Evolutionary conservation across 371 early-diverging fungal species (phyloP).

Genomic region (Dichotomocladium elegans): DNA sequence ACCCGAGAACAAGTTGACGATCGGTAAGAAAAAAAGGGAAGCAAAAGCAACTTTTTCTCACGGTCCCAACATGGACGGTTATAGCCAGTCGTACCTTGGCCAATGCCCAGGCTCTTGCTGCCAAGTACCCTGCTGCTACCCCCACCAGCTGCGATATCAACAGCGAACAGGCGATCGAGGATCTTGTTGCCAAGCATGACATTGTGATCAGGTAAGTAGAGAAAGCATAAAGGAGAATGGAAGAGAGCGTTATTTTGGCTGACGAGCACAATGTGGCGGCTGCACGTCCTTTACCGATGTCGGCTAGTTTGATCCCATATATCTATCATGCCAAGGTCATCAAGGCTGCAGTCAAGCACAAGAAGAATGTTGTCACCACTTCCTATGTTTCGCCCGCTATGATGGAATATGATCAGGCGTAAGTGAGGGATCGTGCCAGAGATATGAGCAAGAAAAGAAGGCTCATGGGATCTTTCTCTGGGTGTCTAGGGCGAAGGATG

Average conservation of each 20-base stretch:
- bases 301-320: constrained; percentile 79
- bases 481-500: constrained; percentile 63
- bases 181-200: constrained; percentile 84
- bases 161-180: constrained; percentile 77
- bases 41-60: neutral
- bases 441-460: neutral
- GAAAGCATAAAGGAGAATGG: too few relatives aligned
- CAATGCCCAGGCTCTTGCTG: constrained; percentile 71
- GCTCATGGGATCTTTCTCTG: neutral
- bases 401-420: constrained; percentile 78
- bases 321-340: constrained; percentile 84
- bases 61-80: neutral
- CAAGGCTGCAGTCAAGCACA: constrained; percentile 75
- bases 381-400: constrained; percentile 89
- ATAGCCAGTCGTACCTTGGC: constrained; percentile 78
- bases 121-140: constrained; percentile 53
- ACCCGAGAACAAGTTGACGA: constrained; percentile 79
- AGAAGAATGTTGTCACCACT: constrained; percentile 88
- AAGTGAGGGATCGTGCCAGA: constrained; percentile 10
- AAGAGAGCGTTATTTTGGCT: neutral
- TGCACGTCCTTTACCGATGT: neutral
- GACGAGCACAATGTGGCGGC: neutral
- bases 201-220: constrained; percentile 60
- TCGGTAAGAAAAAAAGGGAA: constrained; percentile 44
- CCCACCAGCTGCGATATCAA: constrained; percentile 80